Conservation (phyloP, 73 alveolate genomes). For the Symbiodinium natans region DNA sequence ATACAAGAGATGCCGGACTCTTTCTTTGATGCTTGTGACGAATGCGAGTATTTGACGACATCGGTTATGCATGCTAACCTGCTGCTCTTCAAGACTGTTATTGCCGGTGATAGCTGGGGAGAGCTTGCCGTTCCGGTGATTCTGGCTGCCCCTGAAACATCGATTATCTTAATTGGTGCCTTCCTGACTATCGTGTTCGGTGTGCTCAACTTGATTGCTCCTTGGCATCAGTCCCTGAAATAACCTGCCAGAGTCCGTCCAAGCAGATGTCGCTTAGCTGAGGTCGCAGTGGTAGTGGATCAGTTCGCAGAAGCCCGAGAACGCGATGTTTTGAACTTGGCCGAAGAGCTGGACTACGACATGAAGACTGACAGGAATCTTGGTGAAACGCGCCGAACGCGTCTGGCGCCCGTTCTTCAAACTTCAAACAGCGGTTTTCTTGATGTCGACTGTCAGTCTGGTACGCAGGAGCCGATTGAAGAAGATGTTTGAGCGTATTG, state of each 20-base stretch:
- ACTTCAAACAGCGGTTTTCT: too few species aligned
- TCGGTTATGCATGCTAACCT: slow-evolving; percentile 50
- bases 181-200: slow-evolving; percentile 55
- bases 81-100: slow-evolving; percentile 49
- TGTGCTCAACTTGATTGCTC: slow-evolving; percentile 37
- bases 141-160: background rate
- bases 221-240: slow-evolving; percentile 12
- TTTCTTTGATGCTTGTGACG: background rate
- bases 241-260: too few species aligned
- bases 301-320: slow-evolving; percentile 1
- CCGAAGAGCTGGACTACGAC: background rate
- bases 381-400: background rate
- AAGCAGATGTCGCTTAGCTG: too few species aligned
- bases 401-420: too few species aligned
- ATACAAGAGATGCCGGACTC: background rate
- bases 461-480: background rate
- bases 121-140: slow-evolving; percentile 58
- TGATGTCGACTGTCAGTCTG: background rate
- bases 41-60: background rate
- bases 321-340: background rate
- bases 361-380: background rate
- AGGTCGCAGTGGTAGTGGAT: background rate
- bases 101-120: slow-evolving; percentile 67
- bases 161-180: slow-evolving; percentile 36
- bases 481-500: slow-evolving; percentile 5